A percentile compares a stretch with the other conserved stretches of the same genome.
Conservation (phyloP, 805 yeast species). For the Sugiyamaella chiloensis region DNA sequence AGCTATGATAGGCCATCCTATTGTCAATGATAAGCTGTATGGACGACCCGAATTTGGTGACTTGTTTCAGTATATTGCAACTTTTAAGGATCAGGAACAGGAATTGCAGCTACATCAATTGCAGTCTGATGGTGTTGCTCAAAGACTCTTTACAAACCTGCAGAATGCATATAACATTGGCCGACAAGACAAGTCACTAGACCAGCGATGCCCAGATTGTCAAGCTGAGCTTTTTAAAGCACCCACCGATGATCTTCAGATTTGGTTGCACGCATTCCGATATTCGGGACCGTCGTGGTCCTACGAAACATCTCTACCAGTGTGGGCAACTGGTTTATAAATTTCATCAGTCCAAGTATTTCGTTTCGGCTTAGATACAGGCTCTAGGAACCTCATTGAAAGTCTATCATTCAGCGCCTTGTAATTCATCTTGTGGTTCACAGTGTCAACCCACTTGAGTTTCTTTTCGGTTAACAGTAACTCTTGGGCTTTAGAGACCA, state of each 20-base stretch:
- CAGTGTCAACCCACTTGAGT: slow-evolving; percentile 19
- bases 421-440: slow-evolving; percentile 9
- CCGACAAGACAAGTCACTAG: neutral
- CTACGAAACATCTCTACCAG: neutral
- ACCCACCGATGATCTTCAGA: slow-evolving; percentile 56
- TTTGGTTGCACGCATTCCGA: neutral
- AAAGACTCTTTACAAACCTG: neutral
- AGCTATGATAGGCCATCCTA: slow-evolving; percentile 79
- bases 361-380: neutral
- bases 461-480: slow-evolving; percentile 1
- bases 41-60: slow-evolving; percentile 22
- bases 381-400: slow-evolving; percentile 5
- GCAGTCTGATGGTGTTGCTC: neutral
- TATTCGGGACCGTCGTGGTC: slow-evolving; percentile 1
- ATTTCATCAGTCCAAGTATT: slow-evolving; percentile 58
- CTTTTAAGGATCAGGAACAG: too few relatives aligned
- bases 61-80: neutral
- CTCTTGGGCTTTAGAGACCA: slow-evolving; percentile 9
- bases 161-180: slow-evolving; percentile 1
- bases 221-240: slow-evolving; percentile 64
- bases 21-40: slow-evolving; percentile 85
- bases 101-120: too few relatives aligned
- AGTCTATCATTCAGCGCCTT: slow-evolving; percentile 10
- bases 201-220: slow-evolving; percentile 51
- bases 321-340: neutral